phyloP scores from a whole-genome alignment of 371 early-diverging fungal genomes.

The Lichtheimia hyalospora region DNA sequence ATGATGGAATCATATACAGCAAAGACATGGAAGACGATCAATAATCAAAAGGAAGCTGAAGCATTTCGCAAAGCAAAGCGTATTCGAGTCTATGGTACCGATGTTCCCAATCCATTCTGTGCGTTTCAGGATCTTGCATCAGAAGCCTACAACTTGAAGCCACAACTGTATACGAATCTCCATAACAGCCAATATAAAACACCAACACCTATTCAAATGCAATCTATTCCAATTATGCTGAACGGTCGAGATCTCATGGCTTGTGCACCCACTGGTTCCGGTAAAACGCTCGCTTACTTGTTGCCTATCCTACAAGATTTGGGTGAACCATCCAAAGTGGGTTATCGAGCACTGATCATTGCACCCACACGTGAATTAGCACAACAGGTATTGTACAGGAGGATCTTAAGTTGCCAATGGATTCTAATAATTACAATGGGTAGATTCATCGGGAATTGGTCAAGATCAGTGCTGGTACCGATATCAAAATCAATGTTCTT shows the following conservation, averaged over 20 bases:
- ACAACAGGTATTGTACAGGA: constrained; percentile 68
- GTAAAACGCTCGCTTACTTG: constrained; percentile 97
- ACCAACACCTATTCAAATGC: constrained; percentile 98
- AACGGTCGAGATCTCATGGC: constrained; percentile 88
- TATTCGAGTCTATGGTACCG: constrained; percentile 85
- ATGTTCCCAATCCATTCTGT: constrained; percentile 83
- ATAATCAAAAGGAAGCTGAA: constrained; percentile 24
- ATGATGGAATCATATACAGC: not conserved
- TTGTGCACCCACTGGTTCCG: constrained; percentile 96
- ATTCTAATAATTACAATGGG: not conserved
- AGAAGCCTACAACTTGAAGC: constrained; percentile 67
- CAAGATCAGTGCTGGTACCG: constrained; percentile 68
- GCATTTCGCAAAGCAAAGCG: constrained; percentile 68
- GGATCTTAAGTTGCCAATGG: not conserved
- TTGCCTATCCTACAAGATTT: constrained; percentile 90
- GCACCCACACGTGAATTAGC: constrained; percentile 98
- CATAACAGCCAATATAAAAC: constrained; percentile 58
- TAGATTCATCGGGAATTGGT: constrained; percentile 79
- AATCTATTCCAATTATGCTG: constrained; percentile 79
- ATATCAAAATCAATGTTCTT: constrained; percentile 76
- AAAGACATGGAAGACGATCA: not conserved
- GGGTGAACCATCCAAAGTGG: constrained; percentile 70
- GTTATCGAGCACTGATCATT: constrained; percentile 89
- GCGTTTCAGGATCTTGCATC: constrained; percentile 76
- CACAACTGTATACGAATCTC: constrained; percentile 34